Evolutionary conservation across 139 green algal species (phyloP), one percentile per base, ranked within the genome.

Genomic region (Chlorella ohadii): DNA sequence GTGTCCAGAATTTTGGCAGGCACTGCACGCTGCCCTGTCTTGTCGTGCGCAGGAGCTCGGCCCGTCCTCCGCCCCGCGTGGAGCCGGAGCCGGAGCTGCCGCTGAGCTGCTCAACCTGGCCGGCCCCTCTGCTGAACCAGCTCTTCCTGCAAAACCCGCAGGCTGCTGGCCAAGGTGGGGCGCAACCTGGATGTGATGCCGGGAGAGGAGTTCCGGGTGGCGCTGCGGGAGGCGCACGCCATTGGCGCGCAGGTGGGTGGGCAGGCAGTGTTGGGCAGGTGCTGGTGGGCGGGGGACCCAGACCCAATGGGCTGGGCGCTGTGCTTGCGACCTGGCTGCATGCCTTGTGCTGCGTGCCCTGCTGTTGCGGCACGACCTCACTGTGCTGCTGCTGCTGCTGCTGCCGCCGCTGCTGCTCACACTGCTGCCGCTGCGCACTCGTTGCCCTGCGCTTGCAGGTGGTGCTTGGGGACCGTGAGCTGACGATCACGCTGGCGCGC

Each of bases 121-220:
- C n/a, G n/a, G n/a, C n/a, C n/a, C n/a, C n/a, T n/a, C n/a, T n/a
- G n/a, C n/a, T n/a, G n/a, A n/a, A n/a, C n/a, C n/a, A n/a, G n/a
- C n/a, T n/a, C n/a, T n/a, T n/a, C n/a, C n/a, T n/a, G n/a, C n/a
- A n/a, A n/a, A n/a, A 13, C 16, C 36, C 34, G 20, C 33, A 80
- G 74, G 79, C 76, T 93, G 79, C 51, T 94, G 25, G 76, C 77
- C 7, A 84, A 79, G 25, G 74, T 94, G 25, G 89, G 87, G 12
- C 55, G 76, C 9, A 66, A 91, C 66, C 55, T 92, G 65, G 89
- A 92, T n/a, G 84, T 92, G 23, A 67, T 34, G 90, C 91, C 44
- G 91, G 76, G 91, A 4, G 91, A 94, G 68, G 91, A 94, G 81
- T 94, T 94, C 47, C 47, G 91, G 41, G 91, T 94, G 41, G 91